Evolutionary conservation across 2,329 filamentous ascomycete genomes (phyloP), one percentile per base, ranked within the genome.

Genomic region (Neofusicoccum sp.): DNA sequence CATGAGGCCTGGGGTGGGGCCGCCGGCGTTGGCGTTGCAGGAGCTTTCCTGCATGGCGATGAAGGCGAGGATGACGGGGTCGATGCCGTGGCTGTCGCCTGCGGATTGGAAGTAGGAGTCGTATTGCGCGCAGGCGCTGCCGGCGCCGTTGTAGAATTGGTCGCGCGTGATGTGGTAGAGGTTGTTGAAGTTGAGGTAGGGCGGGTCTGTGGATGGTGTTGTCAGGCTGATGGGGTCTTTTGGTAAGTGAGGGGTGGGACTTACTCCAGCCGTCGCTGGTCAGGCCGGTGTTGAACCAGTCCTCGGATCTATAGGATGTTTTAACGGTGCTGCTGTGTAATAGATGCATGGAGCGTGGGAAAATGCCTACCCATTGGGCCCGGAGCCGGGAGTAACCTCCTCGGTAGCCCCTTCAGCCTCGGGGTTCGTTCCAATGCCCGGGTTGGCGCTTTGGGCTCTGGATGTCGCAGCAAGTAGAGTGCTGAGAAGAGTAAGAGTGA

Each of bases 11-110:
- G 74, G 74, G 5, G 74, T 77, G 2, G 71, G 69, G 0, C 71
- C 71, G n/a, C 73, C 72, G 2, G 69, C 72, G 52, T 74, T 65
- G 33, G 74, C 72, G 60, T 75, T 74, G 70, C 74, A 77, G 16
- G 70, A 73, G 12, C 6, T 22, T 6, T 76, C 75, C 61, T 76
- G 75, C 72, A 75, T 74, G 31, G 75, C 73, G 54, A 77, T 70
- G 60, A 76, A 72, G 48, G 75, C 74, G 1, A 76, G 68, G 49
- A 76, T 70, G 16, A 73, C 74, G 3, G 73, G 73, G 56, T 75
- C 71, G 52, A 77, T 71, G 64, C 67, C 65, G 69, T 76, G 73
- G 59, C 73, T 71, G 8, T 66, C 62, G 14, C 69, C 72, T 1
- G 73, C 69, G 48, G 56, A 67, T 56, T 73, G 70, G 68, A 77